Base-by-base conservation (phyloP, 345 rosid species). In the Dovyalis caffra region DNA sequence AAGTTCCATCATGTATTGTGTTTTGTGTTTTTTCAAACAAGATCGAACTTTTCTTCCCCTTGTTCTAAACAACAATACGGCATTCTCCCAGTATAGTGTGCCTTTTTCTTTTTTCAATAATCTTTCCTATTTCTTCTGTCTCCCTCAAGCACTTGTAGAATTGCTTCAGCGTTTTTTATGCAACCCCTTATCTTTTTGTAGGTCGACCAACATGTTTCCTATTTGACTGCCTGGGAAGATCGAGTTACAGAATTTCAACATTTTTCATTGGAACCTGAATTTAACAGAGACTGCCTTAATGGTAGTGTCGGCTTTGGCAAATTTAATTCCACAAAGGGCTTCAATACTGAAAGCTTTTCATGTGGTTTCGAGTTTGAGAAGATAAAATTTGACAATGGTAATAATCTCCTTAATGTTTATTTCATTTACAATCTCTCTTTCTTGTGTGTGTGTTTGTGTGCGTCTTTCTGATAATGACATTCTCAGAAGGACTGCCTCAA, bases 101-200 rank as follows among this genome's bases (percentile, higher is more conserved):
- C n/a, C n/a, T n/a, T n/a, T n/a, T n/a, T n/a, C n/a, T n/a, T n/a
- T n/a, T n/a, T n/a, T n/a, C n/a, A n/a, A n/a, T n/a, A n/a, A n/a
- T n/a, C n/a, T n/a, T n/a, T n/a, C n/a, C n/a, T n/a, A n/a, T n/a
- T n/a, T n/a, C n/a, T n/a, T n/a, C n/a, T n/a, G n/a, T n/a, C n/a
- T n/a, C n/a, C n/a, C n/a, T n/a, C n/a, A n/a, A n/a, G n/a, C n/a
- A n/a, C n/a, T n/a, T n/a, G n/a, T n/a, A n/a, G n/a, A n/a, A n/a
- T n/a, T n/a, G n/a, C n/a, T n/a, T n/a, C n/a, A n/a, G n/a, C n/a
- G n/a, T n/a, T n/a, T n/a, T n/a, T n/a, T n/a, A n/a, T n/a, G n/a
- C n/a, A n/a, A n/a, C n/a, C n/a, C 43, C 45, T 38, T n/a, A 65
- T 65, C 69, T 66, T 66, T 12, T 66, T 66, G 51, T 32, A 66